Conservation (phyloP, 768 basidiomycete genomes). For the Lentinula sp. region DNA sequence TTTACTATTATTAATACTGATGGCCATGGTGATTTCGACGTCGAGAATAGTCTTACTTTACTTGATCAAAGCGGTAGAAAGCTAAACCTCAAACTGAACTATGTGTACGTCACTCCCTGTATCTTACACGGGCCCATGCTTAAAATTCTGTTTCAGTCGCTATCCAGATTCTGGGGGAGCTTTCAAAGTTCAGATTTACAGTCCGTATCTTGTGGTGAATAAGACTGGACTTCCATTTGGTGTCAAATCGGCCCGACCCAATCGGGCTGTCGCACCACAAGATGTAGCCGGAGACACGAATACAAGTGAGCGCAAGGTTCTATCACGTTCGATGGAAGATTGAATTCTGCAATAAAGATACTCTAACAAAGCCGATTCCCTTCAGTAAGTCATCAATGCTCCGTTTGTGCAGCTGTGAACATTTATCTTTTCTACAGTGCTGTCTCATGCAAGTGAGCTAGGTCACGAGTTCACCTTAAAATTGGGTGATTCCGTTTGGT, state of each 20-base stretch:
- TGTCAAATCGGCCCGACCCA: slow-evolving; percentile 57
- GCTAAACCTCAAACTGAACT: slow-evolving; percentile 80
- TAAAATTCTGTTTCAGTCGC: slow-evolving; percentile 33
- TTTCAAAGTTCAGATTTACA: slow-evolving; percentile 93
- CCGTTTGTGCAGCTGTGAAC: background rate
- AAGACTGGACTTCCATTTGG: slow-evolving; percentile 85
- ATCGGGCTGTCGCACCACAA: slow-evolving; percentile 56
- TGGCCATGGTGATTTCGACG: slow-evolving; percentile 81
- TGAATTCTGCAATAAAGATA: slow-evolving; percentile 23
- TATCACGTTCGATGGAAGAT: background rate
- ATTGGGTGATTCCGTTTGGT: slow-evolving; percentile 83
- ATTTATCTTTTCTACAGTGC: slow-evolving; percentile 42
- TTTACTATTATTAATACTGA: slow-evolving; percentile 98
- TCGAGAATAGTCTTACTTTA: slow-evolving; percentile 66
- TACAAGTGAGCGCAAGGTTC: slow-evolving; percentile 36
- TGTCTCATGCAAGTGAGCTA: slow-evolving; percentile 76
- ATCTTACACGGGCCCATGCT: background rate
- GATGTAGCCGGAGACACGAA: slow-evolving; percentile 82
- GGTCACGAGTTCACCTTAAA: slow-evolving; percentile 83
- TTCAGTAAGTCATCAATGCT: slow-evolving; percentile 57
- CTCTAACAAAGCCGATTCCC: slow-evolving; percentile 53
- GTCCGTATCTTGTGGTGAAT: slow-evolving; percentile 86
- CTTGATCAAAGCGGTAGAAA: slow-evolving; percentile 72
- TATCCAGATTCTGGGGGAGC: slow-evolving; percentile 91
- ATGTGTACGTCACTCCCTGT: slow-evolving; percentile 54